Evolutionary conservation across 495 filamentous ascomycete genomes (phyloP).

Genomic region (Neurospora sp.): DNA sequence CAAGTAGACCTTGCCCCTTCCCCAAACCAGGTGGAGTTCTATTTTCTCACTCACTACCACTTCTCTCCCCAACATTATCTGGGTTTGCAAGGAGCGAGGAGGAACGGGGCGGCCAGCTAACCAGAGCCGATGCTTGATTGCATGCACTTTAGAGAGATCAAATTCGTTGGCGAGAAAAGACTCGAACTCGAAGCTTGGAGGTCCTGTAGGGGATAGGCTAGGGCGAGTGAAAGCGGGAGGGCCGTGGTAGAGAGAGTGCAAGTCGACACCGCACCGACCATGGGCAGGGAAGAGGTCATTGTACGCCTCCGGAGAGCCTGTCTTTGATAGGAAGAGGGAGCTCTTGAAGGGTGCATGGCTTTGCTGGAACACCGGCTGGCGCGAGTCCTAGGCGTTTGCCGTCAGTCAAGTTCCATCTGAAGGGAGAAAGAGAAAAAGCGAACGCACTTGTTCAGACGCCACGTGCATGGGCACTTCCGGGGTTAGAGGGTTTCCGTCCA

Average conservation of each 20-base stretch:
- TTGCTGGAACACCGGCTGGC: background rate
- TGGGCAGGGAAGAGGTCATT: background rate
- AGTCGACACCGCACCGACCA: background rate
- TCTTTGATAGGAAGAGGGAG: background rate
- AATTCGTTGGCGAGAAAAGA: background rate
- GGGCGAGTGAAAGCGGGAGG: background rate
- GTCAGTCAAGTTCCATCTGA: background rate
- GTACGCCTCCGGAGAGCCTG: background rate
- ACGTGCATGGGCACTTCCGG: background rate
- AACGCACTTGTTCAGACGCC: background rate
- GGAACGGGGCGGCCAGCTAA: slow-evolving; percentile 27
- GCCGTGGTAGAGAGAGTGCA: background rate
- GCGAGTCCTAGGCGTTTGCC: background rate
- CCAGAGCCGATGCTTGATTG: slow-evolving; percentile 25
- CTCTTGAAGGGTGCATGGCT: background rate
- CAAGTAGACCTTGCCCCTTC: slow-evolving; percentile 21
- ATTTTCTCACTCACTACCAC: slow-evolving; percentile 35
- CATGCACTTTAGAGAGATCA: background rate
- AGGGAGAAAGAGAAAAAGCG: background rate
- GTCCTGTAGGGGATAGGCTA: background rate
- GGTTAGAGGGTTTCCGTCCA: background rate
- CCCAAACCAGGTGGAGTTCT: slow-evolving; percentile 36
- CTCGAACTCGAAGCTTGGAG: background rate
- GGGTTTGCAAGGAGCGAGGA: slow-evolving; percentile 30
- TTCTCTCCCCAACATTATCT: slow-evolving; percentile 23